Base-by-base conservation (phyloP, 2,329 filamentous ascomycete species). In the Helminthosporium solani region DNA sequence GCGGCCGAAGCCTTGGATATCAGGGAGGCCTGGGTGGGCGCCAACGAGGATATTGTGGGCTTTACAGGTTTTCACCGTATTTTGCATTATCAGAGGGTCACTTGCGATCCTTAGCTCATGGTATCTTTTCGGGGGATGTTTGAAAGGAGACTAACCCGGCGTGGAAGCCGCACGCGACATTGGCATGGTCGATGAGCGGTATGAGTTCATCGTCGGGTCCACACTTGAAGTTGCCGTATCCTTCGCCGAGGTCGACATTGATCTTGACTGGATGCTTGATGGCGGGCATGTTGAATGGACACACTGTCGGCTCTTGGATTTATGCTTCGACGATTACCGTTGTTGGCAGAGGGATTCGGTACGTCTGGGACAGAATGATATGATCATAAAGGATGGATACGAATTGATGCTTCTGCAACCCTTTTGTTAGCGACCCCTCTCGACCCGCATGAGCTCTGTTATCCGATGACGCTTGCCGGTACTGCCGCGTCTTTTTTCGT, bases 11-110 rank as follows among this genome's bases (percentile, higher is more conserved):
- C 83, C 83, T 66, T 82, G 76, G 18, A 84, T 73, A 60, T 86
- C 83, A n/a, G 80, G 82, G 0, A 85, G 71, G 1, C 82, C 82
- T 0, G 83, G 83, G 54, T 87, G 83, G 0, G 84, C 84, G 7
- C 83, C 83, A 5, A 80, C 70, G 40, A 73, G 74, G 49, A 86
- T 75, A 46, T 73, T 73, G 63, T 83, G 76, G 33, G 74, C 61
- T 64, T 84, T 85, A 67, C 80, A 83, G 15, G 77, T 71, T 8
- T 70, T 71, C 9, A 85, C 77, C 0, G 82, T 85, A 45, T 80
- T 72, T 38, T 77, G 70, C 82, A 86, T 86, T 43, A 84, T 82
- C n/a, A 80, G 58, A 0, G 83, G 82, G 49, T 86, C 83, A 38
- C 70, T 68, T 44, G 19, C 21, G 3, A 11, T 7, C 7, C 27